A percentile compares a stretch with the other conserved stretches of the same genome.
Evolutionary conservation across 2,329 filamentous ascomycete genomes (phyloP).

Genomic region (Ophiostoma perfectum): DNA sequence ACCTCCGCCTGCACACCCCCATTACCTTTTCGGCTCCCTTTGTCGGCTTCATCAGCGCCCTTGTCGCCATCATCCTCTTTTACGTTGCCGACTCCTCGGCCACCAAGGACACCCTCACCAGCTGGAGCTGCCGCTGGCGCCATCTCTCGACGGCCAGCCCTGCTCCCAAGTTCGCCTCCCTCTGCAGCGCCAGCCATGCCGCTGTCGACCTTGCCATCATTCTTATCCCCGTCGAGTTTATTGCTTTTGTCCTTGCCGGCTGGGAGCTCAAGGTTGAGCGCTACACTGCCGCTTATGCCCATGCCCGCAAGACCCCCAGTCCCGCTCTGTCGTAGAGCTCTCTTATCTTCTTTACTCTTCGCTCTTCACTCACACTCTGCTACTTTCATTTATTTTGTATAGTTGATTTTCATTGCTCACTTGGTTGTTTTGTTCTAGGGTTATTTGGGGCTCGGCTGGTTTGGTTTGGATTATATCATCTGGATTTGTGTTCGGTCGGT

Average conservation of each 20-base stretch:
- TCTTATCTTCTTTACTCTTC: not conserved
- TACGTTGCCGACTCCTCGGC: conserved; percentile 52
- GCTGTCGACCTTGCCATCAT: conserved; percentile 51
- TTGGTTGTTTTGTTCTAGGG: no score
- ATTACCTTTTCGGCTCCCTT: conserved; percentile 39
- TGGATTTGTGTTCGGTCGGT: no score
- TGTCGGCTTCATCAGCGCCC: conserved; percentile 41
- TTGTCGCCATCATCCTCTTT: conserved; percentile 53
- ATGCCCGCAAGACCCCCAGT: conserved; percentile 35
- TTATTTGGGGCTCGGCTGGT: no score
- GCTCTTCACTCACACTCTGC: no score
- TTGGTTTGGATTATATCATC: no score
- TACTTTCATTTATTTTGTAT: not conserved
- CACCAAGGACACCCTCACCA: conserved; percentile 51
- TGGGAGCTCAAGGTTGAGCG: conserved; percentile 44
- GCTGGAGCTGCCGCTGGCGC: conserved; percentile 59
- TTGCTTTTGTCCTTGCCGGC: conserved; percentile 43
- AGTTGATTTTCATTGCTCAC: no score
- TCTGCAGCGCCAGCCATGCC: conserved; percentile 53
- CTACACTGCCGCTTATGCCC: conserved; percentile 34
- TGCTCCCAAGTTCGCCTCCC: conserved; percentile 50
- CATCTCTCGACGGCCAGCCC: conserved; percentile 44
- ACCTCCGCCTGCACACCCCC: conserved; percentile 37
- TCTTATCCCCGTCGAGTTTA: conserved; percentile 52
- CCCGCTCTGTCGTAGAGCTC: conserved; percentile 24